Conservation (phyloP, 2,329 filamentous ascomycete genomes). For the Fusarium sp. region DNA sequence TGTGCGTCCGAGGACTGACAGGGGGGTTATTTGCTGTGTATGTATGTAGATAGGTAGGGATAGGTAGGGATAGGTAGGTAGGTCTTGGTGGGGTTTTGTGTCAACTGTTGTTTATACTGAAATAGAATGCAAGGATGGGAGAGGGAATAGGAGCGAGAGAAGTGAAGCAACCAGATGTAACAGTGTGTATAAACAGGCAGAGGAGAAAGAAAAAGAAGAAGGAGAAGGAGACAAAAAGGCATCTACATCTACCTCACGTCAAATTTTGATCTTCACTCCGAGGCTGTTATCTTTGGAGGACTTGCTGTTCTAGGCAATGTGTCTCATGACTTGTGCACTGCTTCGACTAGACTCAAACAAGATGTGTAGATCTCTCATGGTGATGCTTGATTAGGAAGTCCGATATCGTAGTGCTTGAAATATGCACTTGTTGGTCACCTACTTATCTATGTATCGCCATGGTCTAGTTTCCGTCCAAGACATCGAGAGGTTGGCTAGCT, state of each 20-base stretch:
- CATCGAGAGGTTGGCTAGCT: background rate
- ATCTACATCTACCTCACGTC: background rate
- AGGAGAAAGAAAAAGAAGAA: background rate
- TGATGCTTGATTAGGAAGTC: conserved; percentile 12
- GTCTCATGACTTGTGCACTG: conserved; percentile 20
- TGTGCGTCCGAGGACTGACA: conserved; percentile 15
- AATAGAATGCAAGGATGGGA: background rate
- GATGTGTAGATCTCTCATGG: background rate
- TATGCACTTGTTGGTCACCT: background rate
- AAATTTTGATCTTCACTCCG: background rate
- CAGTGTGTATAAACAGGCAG: background rate
- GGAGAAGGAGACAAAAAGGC: too few species aligned
- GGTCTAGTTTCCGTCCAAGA: background rate
- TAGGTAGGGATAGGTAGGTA: background rate
- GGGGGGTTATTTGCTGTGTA: background rate
- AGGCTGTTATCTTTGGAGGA: background rate
- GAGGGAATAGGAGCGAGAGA: background rate
- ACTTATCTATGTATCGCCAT: background rate
- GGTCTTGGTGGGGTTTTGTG: background rate
- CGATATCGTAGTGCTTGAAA: background rate
- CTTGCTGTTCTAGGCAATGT: conserved; percentile 10
- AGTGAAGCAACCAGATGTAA: background rate
- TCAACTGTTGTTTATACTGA: background rate
- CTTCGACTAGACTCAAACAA: background rate
- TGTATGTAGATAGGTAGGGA: too few species aligned